Conservation (phyloP, 345 rosid genomes). For the Eucalyptus sp. region DNA sequence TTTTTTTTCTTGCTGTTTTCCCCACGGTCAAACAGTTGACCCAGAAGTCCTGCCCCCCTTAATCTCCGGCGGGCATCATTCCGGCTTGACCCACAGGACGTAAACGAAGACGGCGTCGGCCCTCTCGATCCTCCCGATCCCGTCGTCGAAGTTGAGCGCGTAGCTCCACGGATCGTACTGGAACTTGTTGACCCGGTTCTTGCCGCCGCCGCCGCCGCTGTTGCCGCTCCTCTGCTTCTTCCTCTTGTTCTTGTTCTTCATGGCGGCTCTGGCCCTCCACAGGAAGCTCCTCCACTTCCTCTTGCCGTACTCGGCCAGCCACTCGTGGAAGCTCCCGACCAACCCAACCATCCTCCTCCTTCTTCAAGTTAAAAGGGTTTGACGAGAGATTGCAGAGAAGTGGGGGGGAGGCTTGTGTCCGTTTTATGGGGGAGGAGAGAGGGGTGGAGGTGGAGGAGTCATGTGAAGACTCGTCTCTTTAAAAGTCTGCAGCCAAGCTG, state of each 20-base stretch:
- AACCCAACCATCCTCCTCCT: background rate
- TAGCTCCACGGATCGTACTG: constrained; percentile 95
- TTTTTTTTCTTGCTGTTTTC: background rate
- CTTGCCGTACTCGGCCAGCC: constrained; percentile 13
- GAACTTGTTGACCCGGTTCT: constrained; percentile 17
- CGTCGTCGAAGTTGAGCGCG: constrained; percentile 26
- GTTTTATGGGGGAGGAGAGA: background rate
- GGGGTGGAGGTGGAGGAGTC: background rate
- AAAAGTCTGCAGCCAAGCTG: background rate
- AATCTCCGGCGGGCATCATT: background rate
- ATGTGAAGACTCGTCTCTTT: background rate
- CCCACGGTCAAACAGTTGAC: background rate
- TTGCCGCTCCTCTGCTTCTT: background rate
- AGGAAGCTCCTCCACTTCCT: constrained; percentile 32
- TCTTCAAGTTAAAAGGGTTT: background rate
- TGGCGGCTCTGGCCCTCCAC: constrained; percentile 39
- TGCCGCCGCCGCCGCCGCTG: background rate
- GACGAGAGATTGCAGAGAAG: background rate
- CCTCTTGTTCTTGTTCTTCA: constrained; percentile 6
- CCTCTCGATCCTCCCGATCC: background rate
- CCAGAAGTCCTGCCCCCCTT: background rate
- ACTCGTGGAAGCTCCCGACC: constrained; percentile 5
- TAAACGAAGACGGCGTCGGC: background rate
- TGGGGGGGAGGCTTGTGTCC: background rate
- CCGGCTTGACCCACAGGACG: background rate